Evolutionary conservation across 371 early-diverging fungal species (phyloP).

Genomic region (Mucor piriformis): DNA sequence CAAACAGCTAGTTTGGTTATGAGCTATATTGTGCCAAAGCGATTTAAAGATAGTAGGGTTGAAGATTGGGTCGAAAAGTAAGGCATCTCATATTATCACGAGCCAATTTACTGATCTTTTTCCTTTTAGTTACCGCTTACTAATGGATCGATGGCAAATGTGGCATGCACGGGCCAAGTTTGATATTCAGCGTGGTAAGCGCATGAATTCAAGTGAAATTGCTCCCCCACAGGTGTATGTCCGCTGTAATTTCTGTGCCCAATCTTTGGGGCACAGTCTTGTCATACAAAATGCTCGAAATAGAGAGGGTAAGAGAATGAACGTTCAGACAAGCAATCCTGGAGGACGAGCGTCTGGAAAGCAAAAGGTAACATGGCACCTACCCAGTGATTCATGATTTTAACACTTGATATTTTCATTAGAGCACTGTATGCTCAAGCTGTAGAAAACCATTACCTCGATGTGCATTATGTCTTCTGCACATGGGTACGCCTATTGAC

Average conservation of each 20-base stretch:
- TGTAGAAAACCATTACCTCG: conserved; percentile 90
- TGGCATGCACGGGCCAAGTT: conserved; percentile 83
- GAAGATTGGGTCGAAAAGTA: conserved; percentile 84
- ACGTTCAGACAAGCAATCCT: conserved; percentile 52
- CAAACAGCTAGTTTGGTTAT: conserved; percentile 84
- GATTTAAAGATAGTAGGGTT: conserved; percentile 66
- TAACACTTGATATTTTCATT: conserved; percentile 5
- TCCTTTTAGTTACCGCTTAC: conserved; percentile 71
- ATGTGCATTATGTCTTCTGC: conserved; percentile 90
- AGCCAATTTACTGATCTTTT: not conserved
- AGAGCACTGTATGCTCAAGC: conserved; percentile 78
- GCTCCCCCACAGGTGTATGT: conserved; percentile 84
- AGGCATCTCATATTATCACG: conserved; percentile 5
- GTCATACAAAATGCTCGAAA: conserved; percentile 58
- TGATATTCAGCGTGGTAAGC: conserved; percentile 83
- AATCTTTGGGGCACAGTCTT: conserved; percentile 71
- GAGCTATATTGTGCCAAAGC: conserved; percentile 61
- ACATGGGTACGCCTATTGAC: conserved; percentile 81
- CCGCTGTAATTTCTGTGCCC: conserved; percentile 89
- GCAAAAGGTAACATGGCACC: conserved; percentile 40
- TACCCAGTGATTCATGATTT: not conserved
- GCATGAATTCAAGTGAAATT: conserved; percentile 60
- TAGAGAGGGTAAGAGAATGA: conserved; percentile 60
- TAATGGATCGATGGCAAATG: conserved; percentile 89
- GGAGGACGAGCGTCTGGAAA: conserved; percentile 43